Percentiles rank a stretch among this genome's conserved stretches.
Evolutionary conservation across 192 early-diverging fungal species (phyloP).

Genomic region (Entophlyctis helioformis): DNA sequence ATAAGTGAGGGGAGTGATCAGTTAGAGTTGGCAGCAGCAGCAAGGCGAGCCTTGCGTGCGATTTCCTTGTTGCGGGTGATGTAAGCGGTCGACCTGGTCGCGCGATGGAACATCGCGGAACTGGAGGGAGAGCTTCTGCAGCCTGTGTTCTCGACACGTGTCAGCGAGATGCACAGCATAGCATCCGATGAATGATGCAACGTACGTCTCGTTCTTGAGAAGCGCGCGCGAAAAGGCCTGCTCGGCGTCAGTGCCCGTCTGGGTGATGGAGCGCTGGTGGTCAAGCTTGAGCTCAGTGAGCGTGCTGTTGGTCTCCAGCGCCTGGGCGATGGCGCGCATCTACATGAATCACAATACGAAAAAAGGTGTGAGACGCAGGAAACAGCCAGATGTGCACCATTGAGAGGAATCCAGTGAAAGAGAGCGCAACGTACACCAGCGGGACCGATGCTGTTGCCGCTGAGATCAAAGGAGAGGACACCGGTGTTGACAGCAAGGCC

Average conservation of each 20-base stretch:
- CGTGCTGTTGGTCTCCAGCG: slow-evolving; percentile 19
- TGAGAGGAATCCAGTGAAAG: no score
- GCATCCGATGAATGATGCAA: not conserved
- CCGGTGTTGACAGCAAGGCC: slow-evolving; percentile 17
- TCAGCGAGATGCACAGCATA: not conserved
- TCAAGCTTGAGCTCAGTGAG: slow-evolving; percentile 24
- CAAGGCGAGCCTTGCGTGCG: slow-evolving; percentile 2
- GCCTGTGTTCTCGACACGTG: not conserved
- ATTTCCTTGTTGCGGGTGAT: slow-evolving; percentile 40
- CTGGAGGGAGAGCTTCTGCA: slow-evolving; percentile 23
- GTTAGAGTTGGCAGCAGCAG: not conserved
- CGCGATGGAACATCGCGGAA: slow-evolving; percentile 29
- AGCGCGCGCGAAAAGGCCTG: slow-evolving; percentile 27
- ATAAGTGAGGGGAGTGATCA: no score
- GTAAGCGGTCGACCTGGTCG: slow-evolving; percentile 22
- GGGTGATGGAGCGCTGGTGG: slow-evolving; percentile 23
- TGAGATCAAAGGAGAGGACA: slow-evolving; percentile 25
- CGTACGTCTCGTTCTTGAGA: slow-evolving; percentile 26
- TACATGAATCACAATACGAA: not conserved
- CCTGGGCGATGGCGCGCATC: slow-evolving; percentile 32
- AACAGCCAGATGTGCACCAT: no score
- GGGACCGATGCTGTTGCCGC: slow-evolving; percentile 30
- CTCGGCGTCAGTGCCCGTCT: slow-evolving; percentile 41
- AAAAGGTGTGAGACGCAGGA: no score
- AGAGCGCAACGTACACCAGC: slow-evolving; percentile 16